A percentile compares a stretch with the other conserved stretches of the same genome.
These are phyloP conservation scores for Silene conica DNA, from an alignment of 148 eudicot genomes.

Conservation along the genomic window DNA sequence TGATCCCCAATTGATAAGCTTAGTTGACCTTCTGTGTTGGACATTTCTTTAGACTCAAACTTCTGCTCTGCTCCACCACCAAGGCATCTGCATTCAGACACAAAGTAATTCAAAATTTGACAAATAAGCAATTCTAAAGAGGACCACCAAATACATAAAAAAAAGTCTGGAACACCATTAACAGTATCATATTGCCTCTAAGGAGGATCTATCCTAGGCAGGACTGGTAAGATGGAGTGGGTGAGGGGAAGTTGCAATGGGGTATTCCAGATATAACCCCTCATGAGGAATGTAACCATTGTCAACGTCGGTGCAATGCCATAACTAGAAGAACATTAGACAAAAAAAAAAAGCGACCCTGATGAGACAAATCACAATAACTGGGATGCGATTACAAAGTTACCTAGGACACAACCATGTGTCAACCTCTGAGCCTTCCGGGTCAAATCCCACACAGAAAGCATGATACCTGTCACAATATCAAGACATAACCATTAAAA, in stretches of 20 bases:
- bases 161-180: background rate
- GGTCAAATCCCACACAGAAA: constrained; percentile 90
- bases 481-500: constrained; percentile 27
- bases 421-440: constrained; percentile 68
- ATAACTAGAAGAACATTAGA: background rate
- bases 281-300: background rate
- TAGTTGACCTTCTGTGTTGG: constrained; percentile 25
- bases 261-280: no score
- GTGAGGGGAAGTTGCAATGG: background rate
- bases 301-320: background rate
- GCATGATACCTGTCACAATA: constrained; percentile 84
- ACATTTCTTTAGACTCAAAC: constrained; percentile 29
- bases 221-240: background rate
- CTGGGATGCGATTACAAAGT: constrained; percentile 5
- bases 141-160: background rate
- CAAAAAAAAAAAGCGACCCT: background rate
- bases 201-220: background rate
- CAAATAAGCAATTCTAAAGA: background rate
- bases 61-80: constrained; percentile 36
- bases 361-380: background rate
- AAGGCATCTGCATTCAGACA: constrained; percentile 54
- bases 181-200: background rate
- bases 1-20: constrained; percentile 23
- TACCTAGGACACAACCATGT: constrained; percentile 98
- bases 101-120: constrained; percentile 9